Evolutionary conservation across 2,329 filamentous ascomycete species (phyloP), one percentile per base, ranked within the genome.

Genomic region (Trichoderma sp.): DNA sequence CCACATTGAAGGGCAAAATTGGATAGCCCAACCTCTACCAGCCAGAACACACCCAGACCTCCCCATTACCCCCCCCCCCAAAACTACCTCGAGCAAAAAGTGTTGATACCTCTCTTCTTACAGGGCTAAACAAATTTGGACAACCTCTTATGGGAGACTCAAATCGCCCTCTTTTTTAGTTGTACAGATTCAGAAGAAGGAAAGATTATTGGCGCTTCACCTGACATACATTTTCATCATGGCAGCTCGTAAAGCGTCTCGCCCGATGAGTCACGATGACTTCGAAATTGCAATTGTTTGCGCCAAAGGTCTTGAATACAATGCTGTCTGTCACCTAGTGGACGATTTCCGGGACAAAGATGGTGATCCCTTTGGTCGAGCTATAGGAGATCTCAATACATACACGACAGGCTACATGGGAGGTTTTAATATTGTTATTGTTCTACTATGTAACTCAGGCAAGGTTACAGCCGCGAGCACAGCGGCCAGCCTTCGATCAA

Each of bases 311-410:
- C n/a, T 45, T 4, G 39, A 45, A 22, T 45, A 45, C 2, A n/a
- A 45, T 45, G 39, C 39, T 0, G 4, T 45, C n/a, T 45, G 39
- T 0, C 1, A 19, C 0, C 39, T 45, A 0, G 12, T 45, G 0
- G 39, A 45, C 4, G n/a, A 0, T 0, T 45, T 45, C 19, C 19
- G 39, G 39, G 39, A 45, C 4, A 22, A 0, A 3, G n/a, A 45
- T 3, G 39, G n/a, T 1, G 39, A 45, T 1, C 2, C 39, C 19
- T 6, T 45, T n/a, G 39, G 39, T 4, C 19, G 39, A 45, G 39
- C 39, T 2, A 8, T 8, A 0, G 39, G 39, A 3, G 39, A 45
- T 45, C n/a, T 1, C 4, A 45, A 45, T 5, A 22, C n/a, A 0
- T 45, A 45, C 10, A 45, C 39, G 4, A 45, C 39, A 19, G 39